Conservation (phyloP, 306 rosid genomes). For the Castanea mollissima region DNA sequence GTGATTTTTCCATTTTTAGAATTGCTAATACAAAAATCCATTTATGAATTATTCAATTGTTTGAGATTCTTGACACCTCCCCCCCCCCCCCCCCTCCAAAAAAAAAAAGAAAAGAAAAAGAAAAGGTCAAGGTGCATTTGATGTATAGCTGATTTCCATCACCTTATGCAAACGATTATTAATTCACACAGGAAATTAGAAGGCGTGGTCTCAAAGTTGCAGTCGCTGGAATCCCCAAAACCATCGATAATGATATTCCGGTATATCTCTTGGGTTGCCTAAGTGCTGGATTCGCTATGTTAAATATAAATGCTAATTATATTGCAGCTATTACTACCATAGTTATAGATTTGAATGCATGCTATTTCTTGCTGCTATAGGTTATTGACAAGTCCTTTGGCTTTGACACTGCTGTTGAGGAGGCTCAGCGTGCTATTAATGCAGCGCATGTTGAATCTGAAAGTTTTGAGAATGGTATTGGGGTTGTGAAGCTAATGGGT, state of each 20-base stretch:
- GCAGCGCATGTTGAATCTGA: slow-evolving; percentile 97
- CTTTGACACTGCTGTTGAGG: slow-evolving; percentile 98
- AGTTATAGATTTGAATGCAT: slow-evolving; percentile 2
- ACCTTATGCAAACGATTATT: slow-evolving; percentile 5
- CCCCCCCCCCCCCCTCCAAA: no score
- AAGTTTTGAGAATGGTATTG: slow-evolving; percentile 87
- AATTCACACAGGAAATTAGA: slow-evolving; percentile 67
- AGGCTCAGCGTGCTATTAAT: slow-evolving; percentile 98
- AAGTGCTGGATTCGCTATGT: neutral
- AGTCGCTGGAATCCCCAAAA: slow-evolving; percentile 90
- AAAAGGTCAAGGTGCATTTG: neutral
- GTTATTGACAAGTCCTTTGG: slow-evolving; percentile 91
- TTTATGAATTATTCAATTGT: neutral
- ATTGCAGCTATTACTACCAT: neutral
- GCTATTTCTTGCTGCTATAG: slow-evolving; percentile 38
- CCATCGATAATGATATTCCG: slow-evolving; percentile 93
- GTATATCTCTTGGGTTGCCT: slow-evolving; percentile 34
- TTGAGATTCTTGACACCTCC: neutral
- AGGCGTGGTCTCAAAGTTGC: slow-evolving; percentile 89
- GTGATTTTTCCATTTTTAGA: slow-evolving; percentile 33
- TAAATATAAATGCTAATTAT: neutral
- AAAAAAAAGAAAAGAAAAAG: neutral
- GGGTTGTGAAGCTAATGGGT: slow-evolving; percentile 96
- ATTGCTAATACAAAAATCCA: neutral
- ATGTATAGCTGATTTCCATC: neutral